A percentile compares a stretch with the other conserved stretches of the same genome.
Evolutionary conservation across 75 land plant genomes (phyloP).

Genomic region (Gnetum montanum): DNA sequence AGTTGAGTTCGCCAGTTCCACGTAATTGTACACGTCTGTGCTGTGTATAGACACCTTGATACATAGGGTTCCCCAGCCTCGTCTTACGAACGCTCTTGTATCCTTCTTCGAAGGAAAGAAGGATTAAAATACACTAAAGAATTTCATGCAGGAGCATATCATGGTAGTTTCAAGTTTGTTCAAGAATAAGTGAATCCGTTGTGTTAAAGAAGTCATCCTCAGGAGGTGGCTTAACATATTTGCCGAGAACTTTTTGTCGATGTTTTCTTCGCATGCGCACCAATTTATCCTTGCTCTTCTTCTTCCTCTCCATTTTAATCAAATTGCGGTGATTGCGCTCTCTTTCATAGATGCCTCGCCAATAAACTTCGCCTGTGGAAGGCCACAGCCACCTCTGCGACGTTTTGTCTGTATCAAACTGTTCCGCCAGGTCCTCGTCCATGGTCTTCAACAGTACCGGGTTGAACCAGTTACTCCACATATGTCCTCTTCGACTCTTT

Average conservation of each 20-base stretch:
- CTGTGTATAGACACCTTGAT: too few relatives aligned
- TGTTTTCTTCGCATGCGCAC: slow-evolving; percentile 37
- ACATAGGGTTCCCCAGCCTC: too few relatives aligned
- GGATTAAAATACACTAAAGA: too few relatives aligned
- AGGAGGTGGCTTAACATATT: slow-evolving; percentile 45
- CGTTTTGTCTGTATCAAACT: slow-evolving; percentile 52
- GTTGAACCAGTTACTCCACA: slow-evolving; percentile 83
- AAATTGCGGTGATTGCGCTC: slow-evolving; percentile 47
- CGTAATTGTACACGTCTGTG: too few relatives aligned
- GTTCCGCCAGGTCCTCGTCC: slow-evolving; percentile 97
- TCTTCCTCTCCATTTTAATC: slow-evolving; percentile 51
- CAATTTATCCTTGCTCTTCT: slow-evolving; percentile 56
- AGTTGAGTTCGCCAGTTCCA: too few relatives aligned
- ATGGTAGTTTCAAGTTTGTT: too few relatives aligned
- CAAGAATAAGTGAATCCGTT: too few relatives aligned
- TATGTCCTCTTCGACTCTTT: slow-evolving; percentile 50
- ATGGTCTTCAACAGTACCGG: slow-evolving; percentile 61
- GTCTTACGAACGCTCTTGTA: too few relatives aligned
- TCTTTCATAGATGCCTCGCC: slow-evolving; percentile 79
- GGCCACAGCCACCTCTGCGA: slow-evolving; percentile 86
- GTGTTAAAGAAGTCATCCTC: too few relatives aligned
- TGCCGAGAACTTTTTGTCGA: slow-evolving; percentile 56
- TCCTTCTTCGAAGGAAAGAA: too few relatives aligned
- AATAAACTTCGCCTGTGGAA: slow-evolving; percentile 83
- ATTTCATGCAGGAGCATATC: too few relatives aligned